Evolutionary conservation across 2,329 filamentous ascomycete genomes (phyloP).

Genomic region (Septoria linicola): DNA sequence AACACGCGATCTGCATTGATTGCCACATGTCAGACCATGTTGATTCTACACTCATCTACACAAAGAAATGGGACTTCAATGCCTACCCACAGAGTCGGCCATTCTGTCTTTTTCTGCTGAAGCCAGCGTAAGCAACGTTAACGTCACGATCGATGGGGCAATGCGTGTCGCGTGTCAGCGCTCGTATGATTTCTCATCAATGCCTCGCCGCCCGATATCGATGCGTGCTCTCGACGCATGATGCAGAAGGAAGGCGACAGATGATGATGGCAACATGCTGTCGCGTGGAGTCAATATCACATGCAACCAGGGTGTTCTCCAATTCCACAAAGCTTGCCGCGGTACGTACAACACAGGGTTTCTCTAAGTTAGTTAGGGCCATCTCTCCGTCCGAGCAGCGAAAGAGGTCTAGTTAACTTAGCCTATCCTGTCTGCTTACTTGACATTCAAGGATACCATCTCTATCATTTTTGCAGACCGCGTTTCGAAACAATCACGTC

Average conservation of each 20-base stretch:
- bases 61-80: not conserved
- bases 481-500: too few species aligned
- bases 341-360: too few species aligned
- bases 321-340: not conserved
- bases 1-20: slow-evolving; percentile 99
- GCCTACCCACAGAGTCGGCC: slow-evolving; percentile 36
- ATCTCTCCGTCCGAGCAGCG: too few species aligned
- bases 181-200: slow-evolving; percentile 1
- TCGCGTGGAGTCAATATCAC: slow-evolving; percentile 8
- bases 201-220: slow-evolving; percentile 1
- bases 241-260: not conserved
- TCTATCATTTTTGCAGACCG: too few species aligned
- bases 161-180: too few species aligned
- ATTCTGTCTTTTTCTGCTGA: slow-evolving; percentile 21
- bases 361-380: too few species aligned
- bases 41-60: not conserved
- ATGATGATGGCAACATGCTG: not conserved
- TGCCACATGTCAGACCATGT: slow-evolving; percentile 8
- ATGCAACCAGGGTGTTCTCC: not conserved
- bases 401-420: not conserved
- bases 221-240: not conserved
- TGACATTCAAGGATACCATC: not conserved
- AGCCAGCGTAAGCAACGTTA: too few species aligned
- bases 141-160: too few species aligned
- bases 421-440: not conserved